Evolutionary conservation across 2,329 filamentous ascomycete genomes (phyloP), one percentile per base, ranked within the genome.

Genomic region (Claviceps digitariae): DNA sequence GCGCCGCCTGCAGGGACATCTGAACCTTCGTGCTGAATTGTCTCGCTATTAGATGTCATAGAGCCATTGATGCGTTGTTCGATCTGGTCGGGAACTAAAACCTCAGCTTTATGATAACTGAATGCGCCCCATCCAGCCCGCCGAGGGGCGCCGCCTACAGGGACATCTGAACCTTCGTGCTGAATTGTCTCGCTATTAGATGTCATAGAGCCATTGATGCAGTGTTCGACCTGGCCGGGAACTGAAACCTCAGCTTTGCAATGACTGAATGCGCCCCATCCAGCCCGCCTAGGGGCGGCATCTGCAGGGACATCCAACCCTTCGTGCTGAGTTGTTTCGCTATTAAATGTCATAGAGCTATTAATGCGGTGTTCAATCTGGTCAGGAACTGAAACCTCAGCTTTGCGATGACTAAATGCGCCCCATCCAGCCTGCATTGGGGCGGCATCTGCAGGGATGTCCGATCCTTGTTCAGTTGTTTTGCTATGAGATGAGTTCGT

Each of bases 231-330:
- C 21, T 55, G 56, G 38, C 49, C 44, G 29, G 55, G 54, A 10
- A 45, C 48, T 15, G 15, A 21, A 12, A 31, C n/a, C 45, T 58
- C 54, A 6, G 55, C 49, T 45, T 59, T 62, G 25, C 56, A 57
- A 13, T 57, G 44, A 52, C 58, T 61, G 36, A 62, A 60, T 5
- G 57, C 36, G 15, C 60, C 59, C 60, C 61, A 62, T 50, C 55
- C 55, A 3, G 44, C 49, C 27, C 54, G 55, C 41, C 55, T 57
- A 6, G 51, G 52, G 15, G 54, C 48, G 34, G 52, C 44, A 10
- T 23, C 51, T 31, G 50, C 38, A 45, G 51, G 46, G n/a, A 47
- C 25, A 17, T 50, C 51, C 20, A 51, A n/a, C 34, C 49, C 25
- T 21, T 56, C 54, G 6, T 50, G 40, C 2, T 45, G 7, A 15